Percentiles rank a stretch among this genome's conserved stretches.
Conservation (phyloP, 352 stramenopile species). For the Pythium diclinum region DNA sequence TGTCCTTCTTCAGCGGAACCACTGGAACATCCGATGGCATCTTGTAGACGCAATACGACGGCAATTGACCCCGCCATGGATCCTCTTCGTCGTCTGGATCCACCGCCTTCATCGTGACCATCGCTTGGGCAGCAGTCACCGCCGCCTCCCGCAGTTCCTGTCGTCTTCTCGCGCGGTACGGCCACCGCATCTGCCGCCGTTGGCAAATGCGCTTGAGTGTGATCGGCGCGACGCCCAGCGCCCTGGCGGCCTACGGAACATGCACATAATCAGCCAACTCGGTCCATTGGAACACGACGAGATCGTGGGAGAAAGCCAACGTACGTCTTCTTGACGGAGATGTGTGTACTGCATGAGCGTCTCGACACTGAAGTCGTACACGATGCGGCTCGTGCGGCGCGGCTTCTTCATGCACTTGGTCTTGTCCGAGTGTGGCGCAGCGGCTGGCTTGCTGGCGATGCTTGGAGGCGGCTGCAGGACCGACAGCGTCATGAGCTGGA, state of each 20-base stretch:
- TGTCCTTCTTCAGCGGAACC: not conserved
- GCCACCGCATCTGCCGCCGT: constrained; percentile 42
- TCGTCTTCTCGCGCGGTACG: constrained; percentile 27
- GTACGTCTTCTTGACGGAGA: constrained; percentile 51
- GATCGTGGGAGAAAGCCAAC: not conserved
- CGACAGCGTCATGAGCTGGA: not conserved
- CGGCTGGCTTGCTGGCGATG: not conserved
- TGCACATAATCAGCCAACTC: not conserved
- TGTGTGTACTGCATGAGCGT: constrained; percentile 37
- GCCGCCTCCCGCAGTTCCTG: not conserved
- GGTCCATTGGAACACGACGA: not conserved
- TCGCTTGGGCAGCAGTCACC: not conserved
- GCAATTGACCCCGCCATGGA: not conserved
- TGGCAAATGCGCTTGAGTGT: constrained; percentile 68
- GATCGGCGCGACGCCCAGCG: constrained; percentile 45
- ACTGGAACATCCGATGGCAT: not conserved
- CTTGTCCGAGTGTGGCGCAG: not conserved
- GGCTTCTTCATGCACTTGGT: constrained; percentile 5
- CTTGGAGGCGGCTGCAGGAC: not conserved
- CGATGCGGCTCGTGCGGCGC: constrained; percentile 38
- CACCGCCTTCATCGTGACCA: not conserved
- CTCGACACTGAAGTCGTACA: constrained; percentile 46
- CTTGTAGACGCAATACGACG: constrained; percentile 8
- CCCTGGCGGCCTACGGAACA: constrained; percentile 31
- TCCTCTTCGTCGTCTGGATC: not conserved